These are phyloP conservation scores for Allium sativum DNA, from an alignment of 106 monocot species.

Conservation along the genomic window DNA sequence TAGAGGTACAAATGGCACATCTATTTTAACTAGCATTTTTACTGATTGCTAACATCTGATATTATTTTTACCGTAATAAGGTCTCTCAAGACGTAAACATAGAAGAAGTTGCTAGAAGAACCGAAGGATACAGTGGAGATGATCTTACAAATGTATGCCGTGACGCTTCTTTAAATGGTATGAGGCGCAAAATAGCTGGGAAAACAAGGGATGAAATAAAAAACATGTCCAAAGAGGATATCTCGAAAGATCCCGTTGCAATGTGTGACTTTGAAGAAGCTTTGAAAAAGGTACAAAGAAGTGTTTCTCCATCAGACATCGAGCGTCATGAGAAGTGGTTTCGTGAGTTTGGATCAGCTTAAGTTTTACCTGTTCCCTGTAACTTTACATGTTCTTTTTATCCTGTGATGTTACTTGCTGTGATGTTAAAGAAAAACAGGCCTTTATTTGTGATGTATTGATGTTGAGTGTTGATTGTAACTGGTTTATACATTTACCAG, in stretches of 20 bases:
- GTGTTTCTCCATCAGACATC: slow-evolving; percentile 80
- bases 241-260: slow-evolving; percentile 90
- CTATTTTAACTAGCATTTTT: neutral
- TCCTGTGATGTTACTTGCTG: too few species aligned
- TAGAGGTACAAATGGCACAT: slow-evolving; percentile 42
- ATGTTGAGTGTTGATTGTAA: too few species aligned
- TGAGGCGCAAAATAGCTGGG: slow-evolving; percentile 93
- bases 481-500: too few species aligned
- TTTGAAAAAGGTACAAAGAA: slow-evolving; percentile 81
- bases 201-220: slow-evolving; percentile 96
- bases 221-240: slow-evolving; percentile 98
- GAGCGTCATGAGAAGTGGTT: slow-evolving; percentile 99
- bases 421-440: too few species aligned
- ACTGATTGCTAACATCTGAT: too few species aligned
- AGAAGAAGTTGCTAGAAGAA: slow-evolving; percentile 76
- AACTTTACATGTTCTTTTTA: too few species aligned
- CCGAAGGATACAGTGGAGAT: slow-evolving; percentile 95
- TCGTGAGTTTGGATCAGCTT: slow-evolving; percentile 90
- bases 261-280: slow-evolving; percentile 99
- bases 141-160: slow-evolving; percentile 91
- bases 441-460: too few species aligned
- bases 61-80: slow-evolving; percentile 23
- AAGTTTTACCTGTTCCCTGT: neutral
- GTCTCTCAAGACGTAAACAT: slow-evolving; percentile 84
- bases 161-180: slow-evolving; percentile 86